Percentiles rank a stretch among this genome's conserved stretches.
phyloP scores from a whole-genome alignment of 352 stramenopile genomes.

The Phytophthora tubulina region DNA sequence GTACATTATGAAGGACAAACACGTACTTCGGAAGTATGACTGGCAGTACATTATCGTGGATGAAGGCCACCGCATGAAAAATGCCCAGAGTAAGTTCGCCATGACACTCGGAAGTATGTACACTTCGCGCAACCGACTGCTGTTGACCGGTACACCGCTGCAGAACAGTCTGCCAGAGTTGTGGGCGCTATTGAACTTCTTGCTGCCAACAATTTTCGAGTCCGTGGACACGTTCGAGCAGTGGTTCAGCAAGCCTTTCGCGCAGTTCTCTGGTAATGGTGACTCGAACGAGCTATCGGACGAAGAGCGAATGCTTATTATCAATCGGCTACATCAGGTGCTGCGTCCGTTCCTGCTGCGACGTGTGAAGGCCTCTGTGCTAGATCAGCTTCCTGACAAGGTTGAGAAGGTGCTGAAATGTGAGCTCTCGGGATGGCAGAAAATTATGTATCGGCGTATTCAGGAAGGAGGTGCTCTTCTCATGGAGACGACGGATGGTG shows the following conservation, averaged over 20 bases:
- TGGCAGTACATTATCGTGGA: conserved; percentile 96
- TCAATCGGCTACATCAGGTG: conserved; percentile 89
- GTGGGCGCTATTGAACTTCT: conserved; percentile 93
- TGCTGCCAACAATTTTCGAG: conserved; percentile 93
- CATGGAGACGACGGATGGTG: conserved; percentile 75
- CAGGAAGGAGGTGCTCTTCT: conserved; percentile 87
- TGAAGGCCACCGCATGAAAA: conserved; percentile 95
- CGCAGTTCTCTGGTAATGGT: conserved; percentile 78
- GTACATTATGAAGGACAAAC: conserved; percentile 94
- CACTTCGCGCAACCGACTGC: conserved; percentile 89
- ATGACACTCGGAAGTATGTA: conserved; percentile 89
- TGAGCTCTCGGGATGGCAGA: conserved; percentile 89
- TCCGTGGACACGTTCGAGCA: conserved; percentile 92
- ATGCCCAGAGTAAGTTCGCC: conserved; percentile 91
- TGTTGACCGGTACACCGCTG: conserved; percentile 99
- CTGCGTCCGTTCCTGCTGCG: conserved; percentile 87
- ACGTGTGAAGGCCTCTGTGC: conserved; percentile 87
- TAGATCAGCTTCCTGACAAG: conserved; percentile 89
- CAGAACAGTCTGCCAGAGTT: conserved; percentile 97
- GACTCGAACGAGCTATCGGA: conserved; percentile 88
- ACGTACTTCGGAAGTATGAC: conserved; percentile 88
- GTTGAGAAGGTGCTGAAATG: conserved; percentile 90
- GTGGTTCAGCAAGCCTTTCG: conserved; percentile 91
- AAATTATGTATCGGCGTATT: conserved; percentile 90
- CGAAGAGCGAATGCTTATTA: conserved; percentile 91